Base-by-base conservation (phyloP, 116 monocot species). In the Papilionanthe hybrid region DNA sequence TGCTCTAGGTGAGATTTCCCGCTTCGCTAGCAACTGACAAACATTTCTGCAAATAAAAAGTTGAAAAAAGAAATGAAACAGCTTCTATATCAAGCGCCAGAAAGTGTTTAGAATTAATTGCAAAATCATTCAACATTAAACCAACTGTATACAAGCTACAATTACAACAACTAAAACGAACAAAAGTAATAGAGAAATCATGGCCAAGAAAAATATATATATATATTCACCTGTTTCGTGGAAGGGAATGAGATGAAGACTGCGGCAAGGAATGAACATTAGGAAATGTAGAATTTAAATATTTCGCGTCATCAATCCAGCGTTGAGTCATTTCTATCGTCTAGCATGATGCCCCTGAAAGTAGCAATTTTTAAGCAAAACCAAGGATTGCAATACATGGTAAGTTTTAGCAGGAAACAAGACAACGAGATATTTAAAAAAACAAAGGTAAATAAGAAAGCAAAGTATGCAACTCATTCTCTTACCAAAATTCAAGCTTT, bases 1-100 rank as follows among this genome's bases (percentile, higher is more conserved):
- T 79, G 84, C 58, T 77, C 81, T 86, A 75, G 95, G 91, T 78
- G 89, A 91, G 55, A 93, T 85, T 82, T 95, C 95, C 60, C 95
- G 86, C 81, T 71, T 78, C 79, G 90, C 83, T 83, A 95, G 76
- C 55, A 93, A 74, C 75, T 48, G 83, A 44, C 53, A 91, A n/a
- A 95, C 76, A 79, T 90, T 95, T 75, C 80, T 90, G 19, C 55
- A 77, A 55, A 43, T 10, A 43, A 75, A n/a, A 44, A 77, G 23
- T 22, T n/a, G 25, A 76, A 27, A n/a, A 27, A 43, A 55, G 25
- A 29, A 53, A 55, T 55, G 18, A 77, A 55, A 17, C 43, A 77
- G 18, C 3, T 55, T 77, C 18, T 8, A 73, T 73, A 23, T 44
- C 22, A 73, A 30, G 77, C 11, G 30, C 29, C 18, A 69, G 29